A percentile compares a stretch with the other conserved stretches of the same genome.
These are phyloP conservation scores for Clonostachys sp. DNA, from an alignment of 2,329 filamentous ascomycete genomes.

Conservation along the genomic window DNA sequence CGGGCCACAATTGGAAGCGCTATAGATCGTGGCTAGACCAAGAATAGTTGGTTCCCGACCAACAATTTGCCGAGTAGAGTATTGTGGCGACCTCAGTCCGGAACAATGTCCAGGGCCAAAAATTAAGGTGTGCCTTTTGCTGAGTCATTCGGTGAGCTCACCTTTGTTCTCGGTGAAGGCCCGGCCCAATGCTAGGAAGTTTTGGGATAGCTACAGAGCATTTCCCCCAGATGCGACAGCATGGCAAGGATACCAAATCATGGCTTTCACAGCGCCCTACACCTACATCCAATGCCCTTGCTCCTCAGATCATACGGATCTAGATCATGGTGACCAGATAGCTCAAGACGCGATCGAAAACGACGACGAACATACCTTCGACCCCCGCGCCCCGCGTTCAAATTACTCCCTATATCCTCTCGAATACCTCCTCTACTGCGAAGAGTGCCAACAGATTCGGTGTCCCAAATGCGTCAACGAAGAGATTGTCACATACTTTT, in stretches of 20 bases:
- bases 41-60: no score
- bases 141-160: no score
- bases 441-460: constrained; percentile 94
- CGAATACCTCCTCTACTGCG: constrained; percentile 92
- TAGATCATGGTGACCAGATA: constrained; percentile 17
- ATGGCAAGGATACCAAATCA: background rate
- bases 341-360: constrained; percentile 19
- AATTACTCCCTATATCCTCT: constrained; percentile 92
- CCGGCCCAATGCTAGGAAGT: no score
- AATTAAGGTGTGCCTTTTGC: no score
- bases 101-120: no score
- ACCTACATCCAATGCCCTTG: constrained; percentile 66
- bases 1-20: no score
- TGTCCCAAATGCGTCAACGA: constrained; percentile 89
- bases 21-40: no score
- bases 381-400: constrained; percentile 77
- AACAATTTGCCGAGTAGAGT: no score
- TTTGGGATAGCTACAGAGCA: no score
- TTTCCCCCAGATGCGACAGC: no score
- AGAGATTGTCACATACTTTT: constrained; percentile 93
- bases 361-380: constrained; percentile 75
- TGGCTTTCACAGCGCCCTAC: constrained; percentile 54
- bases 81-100: no score
- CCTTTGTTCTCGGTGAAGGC: no score
- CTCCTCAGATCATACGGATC: constrained; percentile 38